Evolutionary conservation across 2,329 filamentous ascomycete genomes (phyloP).

Genomic region (Fusarium zealandicum): DNA sequence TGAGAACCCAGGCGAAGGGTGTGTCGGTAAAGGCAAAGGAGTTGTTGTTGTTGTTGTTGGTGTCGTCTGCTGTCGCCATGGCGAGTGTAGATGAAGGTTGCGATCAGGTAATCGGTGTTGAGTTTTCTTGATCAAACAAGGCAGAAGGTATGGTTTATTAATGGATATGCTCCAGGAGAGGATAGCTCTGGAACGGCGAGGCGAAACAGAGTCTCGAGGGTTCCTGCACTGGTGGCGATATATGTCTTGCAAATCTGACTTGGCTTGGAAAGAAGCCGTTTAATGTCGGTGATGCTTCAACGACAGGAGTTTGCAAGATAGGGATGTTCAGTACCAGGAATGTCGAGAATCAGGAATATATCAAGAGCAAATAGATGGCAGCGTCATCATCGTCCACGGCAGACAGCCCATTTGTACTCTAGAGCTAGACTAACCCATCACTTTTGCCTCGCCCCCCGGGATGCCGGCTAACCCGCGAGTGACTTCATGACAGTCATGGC

Average conservation of each 20-base stretch:
- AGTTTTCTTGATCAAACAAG: not conserved
- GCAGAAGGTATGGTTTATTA: not conserved
- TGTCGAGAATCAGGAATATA: not conserved
- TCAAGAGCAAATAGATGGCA: not conserved
- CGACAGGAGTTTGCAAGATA: too few relatives aligned
- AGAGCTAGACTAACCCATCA: not conserved
- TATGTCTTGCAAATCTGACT: too few relatives aligned
- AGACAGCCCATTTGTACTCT: conserved; percentile 23
- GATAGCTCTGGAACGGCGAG: not conserved
- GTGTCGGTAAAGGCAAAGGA: conserved; percentile 50
- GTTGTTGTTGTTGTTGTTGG: conserved; percentile 19
- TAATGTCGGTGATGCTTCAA: not conserved
- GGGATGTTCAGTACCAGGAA: not conserved
- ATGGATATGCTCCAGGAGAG: not conserved
- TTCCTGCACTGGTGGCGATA: not conserved
- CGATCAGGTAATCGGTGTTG: not conserved
- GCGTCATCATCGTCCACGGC: conserved; percentile 20
- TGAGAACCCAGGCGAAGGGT: conserved; percentile 64
- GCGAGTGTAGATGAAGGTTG: not conserved
- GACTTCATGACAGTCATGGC: conserved; percentile 34
- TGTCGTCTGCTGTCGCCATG: conserved; percentile 14
- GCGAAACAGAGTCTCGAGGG: too few relatives aligned
- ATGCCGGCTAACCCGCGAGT: conserved; percentile 16
- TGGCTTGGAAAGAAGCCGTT: not conserved
- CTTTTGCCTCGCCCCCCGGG: conserved; percentile 15